Conservation (phyloP, 1,139 yeast genomes). For the Magnusiomyces fungicola region DNA sequence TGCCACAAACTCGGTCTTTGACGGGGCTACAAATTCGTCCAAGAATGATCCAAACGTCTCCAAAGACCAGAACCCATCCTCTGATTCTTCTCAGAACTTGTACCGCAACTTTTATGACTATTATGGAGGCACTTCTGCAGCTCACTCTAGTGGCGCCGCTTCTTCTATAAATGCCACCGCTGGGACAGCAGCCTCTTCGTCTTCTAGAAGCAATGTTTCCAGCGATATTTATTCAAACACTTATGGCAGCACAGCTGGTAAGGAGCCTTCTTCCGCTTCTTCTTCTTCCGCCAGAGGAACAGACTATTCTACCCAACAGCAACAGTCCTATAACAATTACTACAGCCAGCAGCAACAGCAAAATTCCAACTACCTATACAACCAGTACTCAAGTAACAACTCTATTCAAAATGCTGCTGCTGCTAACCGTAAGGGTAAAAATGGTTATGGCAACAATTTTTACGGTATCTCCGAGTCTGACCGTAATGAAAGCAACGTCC, state of each 20-base stretch:
- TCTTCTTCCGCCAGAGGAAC: not conserved
- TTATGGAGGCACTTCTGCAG: not conserved
- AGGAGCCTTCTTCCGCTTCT: not conserved
- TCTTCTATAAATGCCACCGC: not conserved
- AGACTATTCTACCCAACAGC: not conserved
- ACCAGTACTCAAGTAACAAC: not conserved
- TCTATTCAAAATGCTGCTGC: not conserved
- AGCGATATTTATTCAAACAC: not conserved
- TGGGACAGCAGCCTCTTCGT: not conserved
- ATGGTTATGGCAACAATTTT: not conserved
- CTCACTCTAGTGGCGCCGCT: no score
- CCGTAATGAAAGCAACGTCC: slow-evolving; percentile 4
- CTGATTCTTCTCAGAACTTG: no score
- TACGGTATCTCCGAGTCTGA: slow-evolving; percentile 1
- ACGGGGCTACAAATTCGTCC: no score
- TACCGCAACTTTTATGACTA: not conserved
- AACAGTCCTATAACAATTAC: not conserved
- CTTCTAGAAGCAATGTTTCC: not conserved
- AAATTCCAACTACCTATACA: not conserved
- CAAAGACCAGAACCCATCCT: no score
- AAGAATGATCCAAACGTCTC: no score
- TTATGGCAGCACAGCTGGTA: not conserved
- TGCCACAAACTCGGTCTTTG: not conserved
- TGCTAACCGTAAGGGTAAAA: not conserved
- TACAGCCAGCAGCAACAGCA: not conserved